Base-by-base conservation (phyloP, 2,329 filamentous ascomycete genomes). In the Penicillium sclerotigenum region DNA sequence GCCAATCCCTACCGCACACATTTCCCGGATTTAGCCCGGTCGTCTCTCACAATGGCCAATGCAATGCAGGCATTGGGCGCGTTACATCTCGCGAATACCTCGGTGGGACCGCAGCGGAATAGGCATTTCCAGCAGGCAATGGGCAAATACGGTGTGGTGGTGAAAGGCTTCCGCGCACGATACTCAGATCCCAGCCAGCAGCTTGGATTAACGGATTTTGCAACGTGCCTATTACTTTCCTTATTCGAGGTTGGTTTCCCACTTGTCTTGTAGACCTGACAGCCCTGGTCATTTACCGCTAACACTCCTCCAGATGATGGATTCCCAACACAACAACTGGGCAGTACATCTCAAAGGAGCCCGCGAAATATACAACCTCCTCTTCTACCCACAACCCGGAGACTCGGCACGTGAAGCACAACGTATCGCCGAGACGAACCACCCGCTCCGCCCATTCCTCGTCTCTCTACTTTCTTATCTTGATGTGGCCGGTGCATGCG, bases 61-160 rank as follows among this genome's bases (percentile, higher is more conserved):
- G 71, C 72, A 16, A 75, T 76, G 73, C 68, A 74, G 54, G 73
- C 73, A 18, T 59, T 76, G 26, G 73, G 73, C 10, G 73, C 73
- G 28, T 68, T 76, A 51, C 73, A 76, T 56, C 63, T 75, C n/a
- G 71, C 73, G n/a, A 74, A 73, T 37, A 72, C 73, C 1, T 71
- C 73, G 1, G 54, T 57, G 2, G 68, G 69, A 1, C 62, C 63
- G 14, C 61, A 73, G 40, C 70, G 68, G 33, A 68, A 68, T 47
- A 54, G 60, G 8, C 73, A 76, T 60, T 70, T 73, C 34, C 69
- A 73, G 42, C 66, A 73, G 29, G 73, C 73, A 4, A 72, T 75
- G 68, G 65, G 67, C 14, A 71, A 72, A 51, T 76, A 76, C 46
- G 72, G 71, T 3, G 65, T 69, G 45, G 71, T 74, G 5, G 72